Evolutionary conservation across 2,329 filamentous ascomycete species (phyloP).

Genomic region (Colletotrichum euphorbiae): DNA sequence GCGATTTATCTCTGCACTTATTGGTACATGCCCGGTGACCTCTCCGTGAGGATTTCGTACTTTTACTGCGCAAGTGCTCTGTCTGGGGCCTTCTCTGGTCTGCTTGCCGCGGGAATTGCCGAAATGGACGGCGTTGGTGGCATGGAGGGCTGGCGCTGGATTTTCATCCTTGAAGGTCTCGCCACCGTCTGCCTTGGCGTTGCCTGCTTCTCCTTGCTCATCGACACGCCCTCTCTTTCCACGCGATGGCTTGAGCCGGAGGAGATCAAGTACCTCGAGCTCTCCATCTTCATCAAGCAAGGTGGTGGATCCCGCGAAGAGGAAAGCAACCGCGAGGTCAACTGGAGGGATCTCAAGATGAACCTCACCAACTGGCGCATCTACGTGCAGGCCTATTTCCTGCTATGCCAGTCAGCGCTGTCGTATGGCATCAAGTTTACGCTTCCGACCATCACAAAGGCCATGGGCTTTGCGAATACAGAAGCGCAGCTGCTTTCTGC

Average conservation of each 20-base stretch:
- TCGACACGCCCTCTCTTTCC: slow-evolving; percentile 44
- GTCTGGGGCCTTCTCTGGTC: slow-evolving; percentile 72
- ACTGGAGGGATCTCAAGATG: slow-evolving; percentile 47
- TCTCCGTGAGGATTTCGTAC: slow-evolving; percentile 62
- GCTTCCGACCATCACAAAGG: slow-evolving; percentile 50
- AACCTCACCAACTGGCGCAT: slow-evolving; percentile 48
- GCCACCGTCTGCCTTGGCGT: slow-evolving; percentile 47
- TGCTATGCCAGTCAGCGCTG: slow-evolving; percentile 46
- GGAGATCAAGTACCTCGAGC: slow-evolving; percentile 46
- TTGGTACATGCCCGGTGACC: slow-evolving; percentile 60
- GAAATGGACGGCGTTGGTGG: slow-evolving; percentile 56
- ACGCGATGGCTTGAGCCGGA: slow-evolving; percentile 43
- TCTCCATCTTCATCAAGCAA: slow-evolving; percentile 47
- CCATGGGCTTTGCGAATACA: slow-evolving; percentile 50
- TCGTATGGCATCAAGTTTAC: slow-evolving; percentile 53
- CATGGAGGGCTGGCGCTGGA: slow-evolving; percentile 57
- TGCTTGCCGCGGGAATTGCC: slow-evolving; percentile 70
- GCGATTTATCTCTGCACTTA: slow-evolving; percentile 62
- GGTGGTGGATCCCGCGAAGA: slow-evolving; percentile 41
- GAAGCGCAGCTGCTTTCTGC: slow-evolving; percentile 46
- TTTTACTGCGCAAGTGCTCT: slow-evolving; percentile 79
- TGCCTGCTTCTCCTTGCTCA: slow-evolving; percentile 41
- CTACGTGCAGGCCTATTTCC: slow-evolving; percentile 50
- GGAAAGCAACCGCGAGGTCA: slow-evolving; percentile 41
- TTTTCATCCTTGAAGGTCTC: slow-evolving; percentile 41